These are phyloP conservation scores for Fusarium concolor DNA, from an alignment of 2,329 filamentous ascomycete genomes.

Conservation along the genomic window DNA sequence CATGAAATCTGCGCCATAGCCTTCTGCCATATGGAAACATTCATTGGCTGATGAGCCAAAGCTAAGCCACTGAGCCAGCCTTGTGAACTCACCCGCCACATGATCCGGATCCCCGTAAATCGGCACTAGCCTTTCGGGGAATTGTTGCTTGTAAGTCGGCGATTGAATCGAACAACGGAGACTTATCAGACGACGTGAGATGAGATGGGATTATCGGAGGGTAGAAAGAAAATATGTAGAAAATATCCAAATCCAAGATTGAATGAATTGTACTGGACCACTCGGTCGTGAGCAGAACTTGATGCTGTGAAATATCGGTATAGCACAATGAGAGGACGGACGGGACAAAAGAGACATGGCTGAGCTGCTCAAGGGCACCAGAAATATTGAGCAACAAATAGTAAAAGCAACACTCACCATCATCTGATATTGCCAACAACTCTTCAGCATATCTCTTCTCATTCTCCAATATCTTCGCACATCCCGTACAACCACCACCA, in stretches of 20 bases:
- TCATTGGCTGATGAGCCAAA: background rate
- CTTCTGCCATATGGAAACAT: background rate
- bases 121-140: slow-evolving; percentile 28
- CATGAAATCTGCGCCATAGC: background rate
- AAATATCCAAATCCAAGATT: too few species aligned
- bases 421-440: background rate
- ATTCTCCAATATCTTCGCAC: slow-evolving; percentile 41
- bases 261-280: fast-evolving
- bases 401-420: slow-evolving; percentile 13
- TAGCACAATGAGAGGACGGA: background rate
- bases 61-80: slow-evolving; percentile 15
- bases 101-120: background rate
- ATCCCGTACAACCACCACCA: slow-evolving; percentile 37
- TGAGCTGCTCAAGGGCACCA: background rate
- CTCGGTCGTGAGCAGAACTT: background rate
- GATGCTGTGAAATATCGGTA: background rate
- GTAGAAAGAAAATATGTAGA: too few species aligned
- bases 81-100: slow-evolving; percentile 12
- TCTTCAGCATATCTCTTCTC: slow-evolving; percentile 26
- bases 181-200: background rate
- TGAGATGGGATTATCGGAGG: too few species aligned
- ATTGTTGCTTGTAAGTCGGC: slow-evolving; percentile 24
- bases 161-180: background rate
- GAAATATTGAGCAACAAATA: background rate
- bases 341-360: background rate